A percentile compares a stretch with the other conserved stretches of the same genome.
Conservation (phyloP, 169 alveolate genomes). For the Plasmodium yoelii region DNA sequence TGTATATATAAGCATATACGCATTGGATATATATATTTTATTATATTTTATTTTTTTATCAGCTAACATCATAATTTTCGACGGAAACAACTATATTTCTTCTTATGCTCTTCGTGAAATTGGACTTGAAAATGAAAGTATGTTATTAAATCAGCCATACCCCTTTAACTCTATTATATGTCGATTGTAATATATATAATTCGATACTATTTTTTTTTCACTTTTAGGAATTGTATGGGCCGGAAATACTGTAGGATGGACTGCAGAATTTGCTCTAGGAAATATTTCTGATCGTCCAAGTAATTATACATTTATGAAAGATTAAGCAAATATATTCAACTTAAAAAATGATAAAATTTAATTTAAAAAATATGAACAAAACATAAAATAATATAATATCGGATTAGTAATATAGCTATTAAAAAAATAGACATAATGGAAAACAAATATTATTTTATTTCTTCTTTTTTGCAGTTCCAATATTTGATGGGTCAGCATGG, state of each 20-base stretch:
- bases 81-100: constrained; percentile 52
- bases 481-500: constrained; percentile 66
- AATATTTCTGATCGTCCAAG: constrained; percentile 52
- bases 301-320: background rate
- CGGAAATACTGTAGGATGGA: constrained; percentile 40
- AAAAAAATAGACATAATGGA: too few species aligned
- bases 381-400: background rate
- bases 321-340: background rate
- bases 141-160: background rate
- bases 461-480: constrained; percentile 25
- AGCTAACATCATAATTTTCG: constrained; percentile 54
- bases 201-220: background rate
- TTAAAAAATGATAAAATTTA: too few species aligned
- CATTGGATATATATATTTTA: too few species aligned
- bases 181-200: background rate
- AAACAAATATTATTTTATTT: too few species aligned
- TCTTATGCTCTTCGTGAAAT: constrained; percentile 40
- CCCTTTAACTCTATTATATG: too few species aligned
- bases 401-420: too few species aligned
- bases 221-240: constrained; percentile 66
- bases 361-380: background rate
- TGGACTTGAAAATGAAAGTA: constrained; percentile 66
- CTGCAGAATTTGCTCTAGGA: constrained; percentile 55
- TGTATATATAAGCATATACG: background rate
- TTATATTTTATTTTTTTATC: background rate